Conservation (phyloP, 225 moss, liverwort and hornwort genomes). For the Takakia lepidozioides region DNA sequence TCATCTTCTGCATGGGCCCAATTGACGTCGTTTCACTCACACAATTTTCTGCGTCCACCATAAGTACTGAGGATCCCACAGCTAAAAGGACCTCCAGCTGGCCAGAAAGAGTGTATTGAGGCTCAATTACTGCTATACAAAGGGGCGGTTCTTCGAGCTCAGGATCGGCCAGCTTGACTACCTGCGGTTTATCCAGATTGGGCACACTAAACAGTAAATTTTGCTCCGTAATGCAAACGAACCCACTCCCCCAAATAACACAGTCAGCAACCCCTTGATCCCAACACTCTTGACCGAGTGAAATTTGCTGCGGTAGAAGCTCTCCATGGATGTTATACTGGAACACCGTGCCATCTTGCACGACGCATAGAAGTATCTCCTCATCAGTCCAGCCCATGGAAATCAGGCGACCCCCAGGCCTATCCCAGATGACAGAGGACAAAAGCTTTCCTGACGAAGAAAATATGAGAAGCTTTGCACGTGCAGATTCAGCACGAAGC, state of each 20-base stretch:
- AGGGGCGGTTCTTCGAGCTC: constrained; percentile 80
- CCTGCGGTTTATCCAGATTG: constrained; percentile 63
- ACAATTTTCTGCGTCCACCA: constrained; percentile 75
- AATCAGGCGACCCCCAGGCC: constrained; percentile 78
- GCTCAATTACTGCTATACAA: constrained; percentile 80
- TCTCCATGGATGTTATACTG: constrained; percentile 87
- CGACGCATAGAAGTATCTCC: constrained; percentile 73
- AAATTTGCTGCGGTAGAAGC: constrained; percentile 61
- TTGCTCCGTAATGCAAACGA: constrained; percentile 74
- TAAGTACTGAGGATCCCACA: constrained; percentile 63
- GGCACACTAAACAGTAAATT: constrained; percentile 87
- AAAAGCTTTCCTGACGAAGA: constrained; percentile 69
- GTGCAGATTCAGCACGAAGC: constrained; percentile 84
- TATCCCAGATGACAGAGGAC: constrained; percentile 76
- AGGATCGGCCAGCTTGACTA: constrained; percentile 79
- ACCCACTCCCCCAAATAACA: constrained; percentile 81
- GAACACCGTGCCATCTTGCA: constrained; percentile 91
- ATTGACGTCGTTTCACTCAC: constrained; percentile 66
- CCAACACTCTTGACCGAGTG: constrained; percentile 84
- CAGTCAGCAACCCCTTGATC: constrained; percentile 86
- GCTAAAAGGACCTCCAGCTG: constrained; percentile 79
- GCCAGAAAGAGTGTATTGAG: constrained; percentile 77
- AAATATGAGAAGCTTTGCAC: constrained; percentile 80
- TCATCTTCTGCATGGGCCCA: constrained; percentile 90
- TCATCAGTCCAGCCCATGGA: constrained; percentile 91